Evolutionary conservation across 306 rosid species (phyloP).

Genomic region (Fagus sylvatica): DNA sequence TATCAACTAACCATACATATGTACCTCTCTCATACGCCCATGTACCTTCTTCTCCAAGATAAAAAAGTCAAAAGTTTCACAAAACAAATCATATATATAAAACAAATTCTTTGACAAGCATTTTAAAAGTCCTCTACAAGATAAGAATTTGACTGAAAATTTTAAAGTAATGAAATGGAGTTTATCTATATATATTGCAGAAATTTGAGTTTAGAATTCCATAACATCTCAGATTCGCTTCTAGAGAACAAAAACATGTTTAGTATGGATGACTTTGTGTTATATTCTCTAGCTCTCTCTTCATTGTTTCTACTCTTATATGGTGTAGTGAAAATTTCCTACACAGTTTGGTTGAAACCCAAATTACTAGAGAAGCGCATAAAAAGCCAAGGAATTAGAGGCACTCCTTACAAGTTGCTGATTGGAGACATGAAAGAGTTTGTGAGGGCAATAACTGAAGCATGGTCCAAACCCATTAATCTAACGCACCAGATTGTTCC

Average conservation of each 20-base stretch:
- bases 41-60: conserved; percentile 22
- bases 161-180: not conserved
- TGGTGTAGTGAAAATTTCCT: conserved; percentile 33
- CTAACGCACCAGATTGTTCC: conserved; percentile 41
- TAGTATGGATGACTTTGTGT: conserved; percentile 29
- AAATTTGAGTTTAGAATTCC: not conserved
- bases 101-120: conserved; percentile 1
- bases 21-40: not conserved
- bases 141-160: conserved; percentile 20
- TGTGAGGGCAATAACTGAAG: conserved; percentile 41
- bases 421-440: conserved; percentile 49
- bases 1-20: too few species aligned
- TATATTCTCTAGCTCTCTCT: conserved; percentile 19
- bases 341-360: conserved; percentile 52
- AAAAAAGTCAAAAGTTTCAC: not conserved
- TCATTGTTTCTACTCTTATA: conserved; percentile 29
- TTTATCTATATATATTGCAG: not conserved
- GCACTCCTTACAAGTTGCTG: conserved; percentile 46
- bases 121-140: not conserved
- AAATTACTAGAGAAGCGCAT: conserved; percentile 38
- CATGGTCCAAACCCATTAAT: conserved; percentile 50
- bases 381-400: conserved; percentile 48
- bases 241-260: not conserved
- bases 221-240: not conserved
- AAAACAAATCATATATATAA: not conserved